Evolutionary conservation across 1,139 yeast genomes (phyloP), one percentile per base, ranked within the genome.

Genomic region (Hyphopichia khmerensis): DNA sequence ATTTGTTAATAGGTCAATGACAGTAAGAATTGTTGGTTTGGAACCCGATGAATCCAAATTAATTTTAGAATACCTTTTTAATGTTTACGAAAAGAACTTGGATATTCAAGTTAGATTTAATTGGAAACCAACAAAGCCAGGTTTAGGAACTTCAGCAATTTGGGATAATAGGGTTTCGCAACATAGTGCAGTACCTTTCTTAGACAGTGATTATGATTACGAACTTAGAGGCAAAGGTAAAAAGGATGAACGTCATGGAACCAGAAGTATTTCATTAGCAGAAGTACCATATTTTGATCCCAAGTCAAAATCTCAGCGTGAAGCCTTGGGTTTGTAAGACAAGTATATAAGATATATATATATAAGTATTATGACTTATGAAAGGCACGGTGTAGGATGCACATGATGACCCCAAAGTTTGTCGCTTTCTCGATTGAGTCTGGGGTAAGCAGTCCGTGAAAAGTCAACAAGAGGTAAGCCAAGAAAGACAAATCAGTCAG

Each of bases 101-200:
- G 73, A 68, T 45, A 67, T 68, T 39, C 83, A 79, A 56, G 81
- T 77, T 31, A 62, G 84, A 51, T 77, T 78, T 64, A 75, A 68
- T 51, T 79, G 84, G 84, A 67, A 67, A 44, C 67, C 73, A 33
- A 62, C 77, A 26, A 63, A 68, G 51, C 60, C 63, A 9, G 34
- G 34, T 9, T 65, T 64, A 35, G 82, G 82, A 24, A 72, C 80
- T 27, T 72, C 80, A 45, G 83, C 82, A 35, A 55, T 79, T 39
- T 79, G 84, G 84, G 83, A 79, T 51, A 79, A 79, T 65, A 62
- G 83, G 59, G 54, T 75, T 43, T 64, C 77, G 35, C 77, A 75
- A 45, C 84, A 79, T 56, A 60, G 58, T 49, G 76, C 78, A 23
- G 75, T 75, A 31, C 69, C 41, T 13, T 34, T 34, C 30, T 13